A percentile compares a stretch with the other conserved stretches of the same genome.
Conservation (phyloP, 116 monocot species). For the Posidonia oceanica region DNA sequence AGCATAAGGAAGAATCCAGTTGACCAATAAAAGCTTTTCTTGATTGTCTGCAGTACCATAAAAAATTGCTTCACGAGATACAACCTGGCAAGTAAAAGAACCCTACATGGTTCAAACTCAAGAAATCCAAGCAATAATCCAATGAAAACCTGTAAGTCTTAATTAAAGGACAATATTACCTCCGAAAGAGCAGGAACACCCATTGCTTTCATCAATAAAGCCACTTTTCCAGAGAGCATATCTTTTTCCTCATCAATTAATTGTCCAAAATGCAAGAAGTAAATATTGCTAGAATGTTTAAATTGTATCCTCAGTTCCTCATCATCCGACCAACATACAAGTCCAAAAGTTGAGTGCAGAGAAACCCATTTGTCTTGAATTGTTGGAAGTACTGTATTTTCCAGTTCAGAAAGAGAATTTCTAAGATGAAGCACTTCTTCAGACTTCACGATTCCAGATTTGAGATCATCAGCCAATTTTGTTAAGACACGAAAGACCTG, state of each 20-base stretch:
- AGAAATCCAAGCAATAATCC: constrained; percentile 4
- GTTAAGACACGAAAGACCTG: constrained; percentile 64
- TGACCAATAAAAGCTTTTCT: constrained; percentile 44
- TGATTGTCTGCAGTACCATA: constrained; percentile 46
- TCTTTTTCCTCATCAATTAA: constrained; percentile 32
- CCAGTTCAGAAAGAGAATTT: constrained; percentile 39
- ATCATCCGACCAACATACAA: constrained; percentile 84
- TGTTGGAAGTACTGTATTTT: constrained; percentile 67
- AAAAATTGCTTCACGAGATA: constrained; percentile 78
- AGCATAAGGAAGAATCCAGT: constrained; percentile 67
- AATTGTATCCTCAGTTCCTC: constrained; percentile 56
- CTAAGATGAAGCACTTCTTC: constrained; percentile 48
- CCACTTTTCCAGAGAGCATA: constrained; percentile 39
- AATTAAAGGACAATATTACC: constrained; percentile 19
- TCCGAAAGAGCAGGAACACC: constrained; percentile 76
- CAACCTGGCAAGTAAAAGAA: constrained; percentile 27
- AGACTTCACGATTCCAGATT: constrained; percentile 25
- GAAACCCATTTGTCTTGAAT: constrained; percentile 85
- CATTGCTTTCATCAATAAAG: constrained; percentile 33
- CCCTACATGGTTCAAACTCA: background rate
- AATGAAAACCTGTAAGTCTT: background rate
- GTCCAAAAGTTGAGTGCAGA: constrained; percentile 72
- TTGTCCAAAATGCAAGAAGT: constrained; percentile 61
- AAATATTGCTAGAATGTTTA: constrained; percentile 27
- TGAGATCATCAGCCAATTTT: constrained; percentile 69